Evolutionary conservation across 139 green algal genomes (phyloP).

Genomic region (Ulvella scutata): DNA sequence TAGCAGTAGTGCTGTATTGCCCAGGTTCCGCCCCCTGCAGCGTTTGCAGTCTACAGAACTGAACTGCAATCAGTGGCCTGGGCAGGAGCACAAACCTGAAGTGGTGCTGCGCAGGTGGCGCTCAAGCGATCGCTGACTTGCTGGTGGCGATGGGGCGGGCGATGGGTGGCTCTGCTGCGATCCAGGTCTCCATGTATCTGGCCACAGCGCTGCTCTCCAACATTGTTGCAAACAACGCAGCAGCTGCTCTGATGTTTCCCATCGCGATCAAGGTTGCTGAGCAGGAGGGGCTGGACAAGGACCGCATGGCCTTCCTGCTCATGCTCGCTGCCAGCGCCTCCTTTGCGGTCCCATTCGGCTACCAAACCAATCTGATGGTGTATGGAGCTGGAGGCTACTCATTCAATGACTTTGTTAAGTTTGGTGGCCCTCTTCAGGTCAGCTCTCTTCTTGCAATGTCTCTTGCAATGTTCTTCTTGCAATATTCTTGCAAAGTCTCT

Average conservation of each 20-base stretch:
- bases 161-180: constrained; percentile 20
- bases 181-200: constrained; percentile 16
- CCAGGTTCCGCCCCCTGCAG: background rate
- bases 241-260: constrained; percentile 16
- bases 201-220: constrained; percentile 8
- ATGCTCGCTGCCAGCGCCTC: constrained; percentile 36
- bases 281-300: background rate
- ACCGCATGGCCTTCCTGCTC: constrained; percentile 11
- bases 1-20: background rate
- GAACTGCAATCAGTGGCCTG: background rate
- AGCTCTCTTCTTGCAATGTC: background rate
- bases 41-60: background rate
- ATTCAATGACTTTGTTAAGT: constrained; percentile 35
- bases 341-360: constrained; percentile 48
- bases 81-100: background rate
- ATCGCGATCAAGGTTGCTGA: background rate
- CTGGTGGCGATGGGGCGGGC: background rate
- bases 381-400: constrained; percentile 37
- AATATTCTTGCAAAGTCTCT: background rate
- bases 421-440: constrained; percentile 16
- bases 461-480: background rate
- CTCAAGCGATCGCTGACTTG: background rate
- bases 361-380: constrained; percentile 67
- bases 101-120: background rate
- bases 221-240: constrained; percentile 10